Evolutionary conservation across 768 basidiomycete genomes (phyloP), one percentile per base, ranked within the genome.

Genomic region (Mycena galericulata): DNA sequence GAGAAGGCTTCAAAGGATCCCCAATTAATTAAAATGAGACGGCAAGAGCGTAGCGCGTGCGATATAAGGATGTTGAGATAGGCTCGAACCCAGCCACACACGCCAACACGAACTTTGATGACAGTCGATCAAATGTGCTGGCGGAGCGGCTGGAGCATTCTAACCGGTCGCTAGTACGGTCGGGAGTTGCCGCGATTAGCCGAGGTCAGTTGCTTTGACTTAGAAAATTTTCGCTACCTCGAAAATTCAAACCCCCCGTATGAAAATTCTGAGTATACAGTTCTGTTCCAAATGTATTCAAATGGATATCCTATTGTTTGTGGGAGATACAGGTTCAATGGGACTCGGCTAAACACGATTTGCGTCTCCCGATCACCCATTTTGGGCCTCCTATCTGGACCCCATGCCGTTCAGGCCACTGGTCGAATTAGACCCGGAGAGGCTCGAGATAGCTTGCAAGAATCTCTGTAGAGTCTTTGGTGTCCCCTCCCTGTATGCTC

Each of bases 321-420:
- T 29, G 27, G 17, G 11, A n/a, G n/a, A n/a, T n/a, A 12, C 18
- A 8, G 34, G 30, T 46, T 29, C 3, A 46, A 58, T 9, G 30
- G 4, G 27, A 29, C 10, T 26, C 2, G 27, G 41, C 62, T 54
- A 63, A 6, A 24, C 22, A 14, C 51, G 22, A 46, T 24, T 63
- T 62, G 53, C 40, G 15, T 22, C 2, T 36, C 12, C 18, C 20
- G 49, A 32, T 54, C 22, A 32, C 29, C 62, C 30, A 32, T 43
- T 63, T 54, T 24, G 41, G 62, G 41, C 12, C 62, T 43, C 41
- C 41, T 34, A 24, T 34, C 50, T 41, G 15, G 5, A 22, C 40
- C n/a, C 17, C 41, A 63, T 63, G 62, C 62, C 62, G 17, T 63
- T 63, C 51, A 30, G 45, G 51, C 62, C 62, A 11, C 30, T 63